phyloP scores from a whole-genome alignment of 805 yeast species.

The Hanseniaspora lachancei region DNA sequence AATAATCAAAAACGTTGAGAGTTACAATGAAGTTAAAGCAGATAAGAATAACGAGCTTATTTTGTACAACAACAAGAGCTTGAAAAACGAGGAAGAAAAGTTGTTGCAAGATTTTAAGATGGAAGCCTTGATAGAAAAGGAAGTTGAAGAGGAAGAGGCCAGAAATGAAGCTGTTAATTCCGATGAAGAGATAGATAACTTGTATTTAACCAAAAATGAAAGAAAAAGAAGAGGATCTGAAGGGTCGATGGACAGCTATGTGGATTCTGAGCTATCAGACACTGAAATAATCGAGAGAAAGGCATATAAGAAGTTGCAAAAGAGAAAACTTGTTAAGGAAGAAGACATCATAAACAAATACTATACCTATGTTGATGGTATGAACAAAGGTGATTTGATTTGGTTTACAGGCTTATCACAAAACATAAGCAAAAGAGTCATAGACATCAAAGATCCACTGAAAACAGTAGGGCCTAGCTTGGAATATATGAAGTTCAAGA shows the following conservation, averaged over 20 bases:
- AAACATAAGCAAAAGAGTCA: constrained; percentile 31
- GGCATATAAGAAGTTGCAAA: constrained; percentile 14
- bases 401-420: constrained; percentile 64
- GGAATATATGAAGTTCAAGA: constrained; percentile 52
- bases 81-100: constrained; percentile 10
- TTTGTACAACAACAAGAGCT: constrained; percentile 5
- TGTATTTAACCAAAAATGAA: constrained; percentile 21
- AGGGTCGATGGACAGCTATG: constrained; percentile 18
- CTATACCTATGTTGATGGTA: constrained; percentile 12
- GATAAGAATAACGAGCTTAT: background rate
- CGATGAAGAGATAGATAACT: constrained; percentile 11
- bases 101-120: constrained; percentile 5
- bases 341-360: constrained; percentile 5
- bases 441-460: constrained; percentile 19
- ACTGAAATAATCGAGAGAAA: constrained; percentile 27
- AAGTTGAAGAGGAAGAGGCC: background rate
- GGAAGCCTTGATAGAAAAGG: background rate
- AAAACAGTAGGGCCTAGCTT: constrained; percentile 48
- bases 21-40: background rate
- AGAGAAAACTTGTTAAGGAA: background rate
- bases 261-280: constrained; percentile 15
- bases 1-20: background rate
- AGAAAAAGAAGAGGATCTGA: constrained; percentile 27
- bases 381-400: constrained; percentile 32
- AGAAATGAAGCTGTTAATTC: background rate